phyloP scores from a whole-genome alignment of 331 rosid species.

The Malus hybrid region DNA sequence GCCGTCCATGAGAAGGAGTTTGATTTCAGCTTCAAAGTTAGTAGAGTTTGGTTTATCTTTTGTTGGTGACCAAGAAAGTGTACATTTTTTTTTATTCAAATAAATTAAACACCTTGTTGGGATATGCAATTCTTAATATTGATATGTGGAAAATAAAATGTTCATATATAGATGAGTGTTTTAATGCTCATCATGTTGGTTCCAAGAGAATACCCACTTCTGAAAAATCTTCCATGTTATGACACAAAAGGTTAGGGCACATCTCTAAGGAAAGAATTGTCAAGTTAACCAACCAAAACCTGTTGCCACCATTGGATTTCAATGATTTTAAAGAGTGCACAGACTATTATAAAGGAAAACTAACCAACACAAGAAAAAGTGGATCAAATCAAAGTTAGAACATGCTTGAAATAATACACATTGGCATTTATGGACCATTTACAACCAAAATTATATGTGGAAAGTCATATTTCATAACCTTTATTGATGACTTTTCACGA shows the following conservation, averaged over 20 bases:
- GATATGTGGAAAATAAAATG: background rate
- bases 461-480: background rate
- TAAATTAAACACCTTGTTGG: background rate
- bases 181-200: background rate
- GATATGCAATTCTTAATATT: background rate
- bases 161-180: background rate
- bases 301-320: background rate
- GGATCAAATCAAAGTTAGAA: background rate
- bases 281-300: background rate
- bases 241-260: background rate
- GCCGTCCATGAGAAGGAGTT: background rate
- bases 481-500: background rate
- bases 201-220: background rate
- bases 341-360: background rate
- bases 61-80: background rate
- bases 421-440: too few species aligned
- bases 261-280: background rate
- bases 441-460: background rate
- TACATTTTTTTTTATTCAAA: background rate
- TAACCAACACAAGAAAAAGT: background rate
- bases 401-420: background rate
- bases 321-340: background rate
- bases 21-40: background rate
- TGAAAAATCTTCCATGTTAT: background rate
- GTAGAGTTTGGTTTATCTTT: background rate